Evolutionary conservation across 306 rosid species (phyloP).

Genomic region (Ormosia semicastrata): DNA sequence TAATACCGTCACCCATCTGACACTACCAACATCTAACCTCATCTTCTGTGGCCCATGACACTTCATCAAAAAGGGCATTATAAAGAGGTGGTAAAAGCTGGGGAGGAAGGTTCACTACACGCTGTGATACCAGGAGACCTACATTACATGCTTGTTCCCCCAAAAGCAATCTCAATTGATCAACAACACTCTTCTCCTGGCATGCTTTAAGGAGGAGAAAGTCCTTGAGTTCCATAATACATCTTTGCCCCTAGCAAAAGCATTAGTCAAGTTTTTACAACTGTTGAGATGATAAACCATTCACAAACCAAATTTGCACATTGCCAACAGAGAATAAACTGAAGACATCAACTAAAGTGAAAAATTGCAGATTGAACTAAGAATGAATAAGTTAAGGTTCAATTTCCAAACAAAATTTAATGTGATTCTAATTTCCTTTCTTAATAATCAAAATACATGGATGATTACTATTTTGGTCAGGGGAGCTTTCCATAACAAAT

Average conservation of each 20-base stretch:
- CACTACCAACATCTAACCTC: conserved; percentile 65
- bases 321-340: background rate
- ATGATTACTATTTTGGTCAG: background rate
- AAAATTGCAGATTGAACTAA: background rate
- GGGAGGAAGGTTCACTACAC: conserved; percentile 74
- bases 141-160: conserved; percentile 55
- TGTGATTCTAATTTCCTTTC: background rate
- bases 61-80: conserved; percentile 81
- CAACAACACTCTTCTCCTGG: conserved; percentile 42
- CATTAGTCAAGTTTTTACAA: conserved; percentile 8
- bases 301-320: conserved; percentile 5
- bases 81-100: conserved; percentile 89
- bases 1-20: conserved; percentile 24
- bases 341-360: background rate
- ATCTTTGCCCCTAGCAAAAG: conserved; percentile 54
- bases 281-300: conserved; percentile 4
- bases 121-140: conserved; percentile 79
- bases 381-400: background rate
- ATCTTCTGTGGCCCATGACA: conserved; percentile 89
- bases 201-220: conserved; percentile 59
- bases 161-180: conserved; percentile 51
- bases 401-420: background rate
- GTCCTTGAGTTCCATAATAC: conserved; percentile 57
- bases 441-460: background rate
- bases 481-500: background rate